Percentiles rank a stretch among this genome's conserved stretches.
Evolutionary conservation across 495 filamentous ascomycete species (phyloP).

Genomic region (Evansstolkia leycettana): DNA sequence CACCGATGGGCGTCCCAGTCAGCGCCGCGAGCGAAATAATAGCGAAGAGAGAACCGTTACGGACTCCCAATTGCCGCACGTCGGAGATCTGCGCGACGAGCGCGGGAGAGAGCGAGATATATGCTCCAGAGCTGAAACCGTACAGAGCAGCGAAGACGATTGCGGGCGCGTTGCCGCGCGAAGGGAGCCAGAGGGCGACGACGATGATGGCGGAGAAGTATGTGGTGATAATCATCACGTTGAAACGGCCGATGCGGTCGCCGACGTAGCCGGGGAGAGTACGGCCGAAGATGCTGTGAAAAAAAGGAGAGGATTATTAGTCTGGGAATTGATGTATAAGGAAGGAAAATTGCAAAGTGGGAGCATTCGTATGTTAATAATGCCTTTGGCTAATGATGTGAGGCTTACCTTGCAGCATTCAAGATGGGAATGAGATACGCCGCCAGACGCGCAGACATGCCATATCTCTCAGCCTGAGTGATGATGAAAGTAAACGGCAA

Average conservation of each 20-base stretch:
- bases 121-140: constrained; percentile 63
- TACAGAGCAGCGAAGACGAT: constrained; percentile 57
- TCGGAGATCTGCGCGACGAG: constrained; percentile 61
- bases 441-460: constrained; percentile 45
- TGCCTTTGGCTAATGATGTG: too few species aligned
- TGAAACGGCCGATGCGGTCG: constrained; percentile 63
- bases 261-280: constrained; percentile 60
- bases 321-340: constrained; percentile 5
- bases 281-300: constrained; percentile 51
- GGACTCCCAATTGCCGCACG: constrained; percentile 58
- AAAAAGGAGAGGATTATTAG: not conserved
- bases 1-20: constrained; percentile 61
- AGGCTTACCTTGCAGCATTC: constrained; percentile 57
- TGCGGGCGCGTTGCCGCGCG: constrained; percentile 43
- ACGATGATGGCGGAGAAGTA: constrained; percentile 48
- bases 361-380: too few species aligned
- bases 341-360: not conserved
- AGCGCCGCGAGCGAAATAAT: constrained; percentile 52
- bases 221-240: constrained; percentile 54
- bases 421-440: constrained; percentile 61
- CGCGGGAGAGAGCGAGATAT: constrained; percentile 47
- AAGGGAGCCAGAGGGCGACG: constrained; percentile 58
- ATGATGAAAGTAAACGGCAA: constrained; percentile 64
- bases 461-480: constrained; percentile 40
- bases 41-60: constrained; percentile 57